phyloP scores from a whole-genome alignment of 2,329 filamentous ascomycete species.

The Stachybotrys elegans region DNA sequence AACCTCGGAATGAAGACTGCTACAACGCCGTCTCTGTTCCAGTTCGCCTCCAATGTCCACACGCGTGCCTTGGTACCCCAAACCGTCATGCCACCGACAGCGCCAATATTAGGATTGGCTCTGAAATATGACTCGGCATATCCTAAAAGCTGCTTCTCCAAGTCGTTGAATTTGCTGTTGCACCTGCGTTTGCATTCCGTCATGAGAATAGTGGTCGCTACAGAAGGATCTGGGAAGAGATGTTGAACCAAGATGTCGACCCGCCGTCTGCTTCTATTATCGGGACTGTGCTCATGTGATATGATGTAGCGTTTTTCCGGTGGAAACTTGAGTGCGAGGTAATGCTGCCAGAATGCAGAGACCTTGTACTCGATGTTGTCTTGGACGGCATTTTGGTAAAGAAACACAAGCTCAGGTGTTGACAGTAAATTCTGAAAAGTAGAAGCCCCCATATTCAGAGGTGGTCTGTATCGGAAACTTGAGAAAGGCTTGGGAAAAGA shows the following conservation, averaged over 20 bases:
- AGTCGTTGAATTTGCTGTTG: neutral
- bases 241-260: neutral
- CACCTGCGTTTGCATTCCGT: neutral
- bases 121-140: neutral
- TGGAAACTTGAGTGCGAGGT: neutral
- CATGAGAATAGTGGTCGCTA: neutral
- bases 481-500: too few relatives aligned
- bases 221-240: neutral
- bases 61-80: neutral
- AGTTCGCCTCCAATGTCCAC: too few relatives aligned
- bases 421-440: neutral
- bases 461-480: too few relatives aligned
- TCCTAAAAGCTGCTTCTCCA: neutral
- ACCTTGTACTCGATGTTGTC: neutral
- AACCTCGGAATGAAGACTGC: too few relatives aligned
- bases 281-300: neutral
- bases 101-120: neutral
- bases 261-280: neutral
- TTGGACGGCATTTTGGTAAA: neutral
- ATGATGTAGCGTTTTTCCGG: neutral
- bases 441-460: too few relatives aligned
- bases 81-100: neutral
- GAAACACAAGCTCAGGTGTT: neutral
- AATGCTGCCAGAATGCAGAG: neutral
- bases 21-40: too few relatives aligned